Evolutionary conservation across 163 green algal species (phyloP), one percentile per base, ranked within the genome.

Genomic region (Scenedesmus sp.): DNA sequence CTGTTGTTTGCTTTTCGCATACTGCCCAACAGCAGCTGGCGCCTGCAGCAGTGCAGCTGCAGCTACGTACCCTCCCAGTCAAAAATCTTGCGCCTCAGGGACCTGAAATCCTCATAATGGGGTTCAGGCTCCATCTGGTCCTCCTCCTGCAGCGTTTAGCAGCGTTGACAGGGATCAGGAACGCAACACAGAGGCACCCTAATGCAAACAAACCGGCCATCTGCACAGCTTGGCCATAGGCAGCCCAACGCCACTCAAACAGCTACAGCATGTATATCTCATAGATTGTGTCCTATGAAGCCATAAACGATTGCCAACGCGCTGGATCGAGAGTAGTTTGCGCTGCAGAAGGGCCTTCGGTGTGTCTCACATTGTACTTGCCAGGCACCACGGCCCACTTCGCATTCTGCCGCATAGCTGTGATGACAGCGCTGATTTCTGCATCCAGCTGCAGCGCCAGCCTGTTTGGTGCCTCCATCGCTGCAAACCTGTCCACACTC

Each of bases 391-490:
- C 91, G 0, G 96, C 95, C 96, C 96, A 99, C 79, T 96, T 97
- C 55, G 94, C 88, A 88, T 97, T 98, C 83, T 98, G 95, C 8
- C 97, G 94, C 97, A 99, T 98, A 23, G 96, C 95, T 10, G 97
- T 97, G 52, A 98, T 94, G 16, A 99, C 97, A 23, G 89, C 92
- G 23, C 94, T 86, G 20, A 98, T 97, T 87, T 98, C 97, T 60
- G 95, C 92, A 92, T 97, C 98, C 34, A 99, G 93, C 82, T 98
- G 89, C 84, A 98, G 94, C 73, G 94, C 86, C 18, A 94, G 90
- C 86, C 66, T 86, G 82, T 86, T 90, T 67, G 77, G 26, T 26
- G 74, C 67, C 88, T 86, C 88, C 88, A 91, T 91, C 54, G 81
- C 81, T 86, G 79, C 79, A 86, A 64, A 15, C 9, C 76, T 56